A percentile compares a stretch with the other conserved stretches of the same genome.
Evolutionary conservation across 2,329 filamentous ascomycete genomes (phyloP).

Genomic region (Fusarium staphyleae): DNA sequence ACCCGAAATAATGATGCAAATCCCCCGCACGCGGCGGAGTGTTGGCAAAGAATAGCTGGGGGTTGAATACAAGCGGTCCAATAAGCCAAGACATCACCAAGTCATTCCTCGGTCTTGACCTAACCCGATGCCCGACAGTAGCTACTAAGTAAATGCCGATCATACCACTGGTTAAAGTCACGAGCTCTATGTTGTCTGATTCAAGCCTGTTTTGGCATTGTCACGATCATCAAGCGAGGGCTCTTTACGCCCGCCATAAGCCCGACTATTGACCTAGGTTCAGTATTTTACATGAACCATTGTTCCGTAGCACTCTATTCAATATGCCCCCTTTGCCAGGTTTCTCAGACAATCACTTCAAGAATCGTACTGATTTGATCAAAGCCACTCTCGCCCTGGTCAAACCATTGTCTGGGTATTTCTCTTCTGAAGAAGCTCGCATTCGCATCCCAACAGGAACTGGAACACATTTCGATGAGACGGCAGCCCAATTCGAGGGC

Average conservation of each 20-base stretch:
- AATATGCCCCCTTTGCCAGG: constrained; percentile 49
- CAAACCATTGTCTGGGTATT: constrained; percentile 43
- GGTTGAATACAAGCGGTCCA: constrained; percentile 20
- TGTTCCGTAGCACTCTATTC: neutral
- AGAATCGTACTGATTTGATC: constrained; percentile 47
- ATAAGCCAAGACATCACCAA: constrained; percentile 1
- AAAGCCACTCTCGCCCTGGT: constrained; percentile 47
- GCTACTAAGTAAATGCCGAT: neutral
- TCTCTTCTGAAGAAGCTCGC: constrained; percentile 46
- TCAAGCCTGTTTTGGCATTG: neutral
- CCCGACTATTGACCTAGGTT: neutral
- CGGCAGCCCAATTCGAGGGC: constrained; percentile 54
- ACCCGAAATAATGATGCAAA: neutral
- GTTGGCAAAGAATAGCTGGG: neutral
- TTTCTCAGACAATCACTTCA: constrained; percentile 52
- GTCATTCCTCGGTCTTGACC: constrained; percentile 15
- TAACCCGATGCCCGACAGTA: constrained; percentile 25
- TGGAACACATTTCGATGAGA: constrained; percentile 53
- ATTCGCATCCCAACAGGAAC: constrained; percentile 49
- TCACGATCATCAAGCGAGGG: neutral
- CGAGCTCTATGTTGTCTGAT: neutral
- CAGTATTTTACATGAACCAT: neutral
- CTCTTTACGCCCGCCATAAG: neutral
- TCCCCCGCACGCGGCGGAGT: constrained; percentile 13
- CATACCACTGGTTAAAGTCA: neutral